A percentile compares a stretch with the other conserved stretches of the same genome.
These are phyloP conservation scores for Hymenoscyphus albidus DNA, from an alignment of 2,329 filamentous ascomycete genomes.

Conservation along the genomic window DNA sequence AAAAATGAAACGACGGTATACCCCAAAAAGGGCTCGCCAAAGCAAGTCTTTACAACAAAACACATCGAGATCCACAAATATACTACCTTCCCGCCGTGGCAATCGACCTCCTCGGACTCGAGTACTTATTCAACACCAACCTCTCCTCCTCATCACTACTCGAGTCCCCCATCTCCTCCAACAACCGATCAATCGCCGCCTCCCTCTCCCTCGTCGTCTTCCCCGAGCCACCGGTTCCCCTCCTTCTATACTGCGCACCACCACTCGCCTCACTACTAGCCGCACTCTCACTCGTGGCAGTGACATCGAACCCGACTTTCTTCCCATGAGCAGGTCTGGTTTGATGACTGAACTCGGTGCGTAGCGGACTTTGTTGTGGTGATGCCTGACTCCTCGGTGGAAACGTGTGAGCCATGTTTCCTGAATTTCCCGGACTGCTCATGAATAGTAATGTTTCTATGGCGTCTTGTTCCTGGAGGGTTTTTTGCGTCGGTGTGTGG, in stretches of 20 bases:
- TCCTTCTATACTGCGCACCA: constrained; percentile 20
- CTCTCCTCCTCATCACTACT: constrained; percentile 35
- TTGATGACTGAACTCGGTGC: constrained; percentile 30
- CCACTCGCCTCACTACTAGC: constrained; percentile 23
- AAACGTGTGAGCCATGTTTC: constrained; percentile 55
- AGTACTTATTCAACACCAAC: constrained; percentile 26
- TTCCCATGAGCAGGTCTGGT: constrained; percentile 21
- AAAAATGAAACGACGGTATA: not conserved
- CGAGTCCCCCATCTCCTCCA: constrained; percentile 35
- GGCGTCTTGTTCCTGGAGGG: constrained; percentile 72
- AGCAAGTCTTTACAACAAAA: not conserved
- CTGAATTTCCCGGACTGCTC: constrained; percentile 72
- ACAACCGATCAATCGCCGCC: constrained; percentile 32
- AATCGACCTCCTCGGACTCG: constrained; percentile 24
- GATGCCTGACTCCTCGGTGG: constrained; percentile 36
- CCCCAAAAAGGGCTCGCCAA: not conserved
- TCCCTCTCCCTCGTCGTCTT: constrained; percentile 19
- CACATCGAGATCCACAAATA: not conserved
- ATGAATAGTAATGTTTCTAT: constrained; percentile 78
- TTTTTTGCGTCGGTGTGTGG: constrained; percentile 63
- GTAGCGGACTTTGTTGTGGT: constrained; percentile 33
- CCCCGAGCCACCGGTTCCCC: constrained; percentile 6
- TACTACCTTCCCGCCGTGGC: constrained; percentile 23
- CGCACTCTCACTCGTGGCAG: constrained; percentile 19
- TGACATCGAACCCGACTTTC: constrained; percentile 29